Evolutionary conservation across 2,329 filamentous ascomycete genomes (phyloP).

Genomic region (Sarocladium brachiariae): DNA sequence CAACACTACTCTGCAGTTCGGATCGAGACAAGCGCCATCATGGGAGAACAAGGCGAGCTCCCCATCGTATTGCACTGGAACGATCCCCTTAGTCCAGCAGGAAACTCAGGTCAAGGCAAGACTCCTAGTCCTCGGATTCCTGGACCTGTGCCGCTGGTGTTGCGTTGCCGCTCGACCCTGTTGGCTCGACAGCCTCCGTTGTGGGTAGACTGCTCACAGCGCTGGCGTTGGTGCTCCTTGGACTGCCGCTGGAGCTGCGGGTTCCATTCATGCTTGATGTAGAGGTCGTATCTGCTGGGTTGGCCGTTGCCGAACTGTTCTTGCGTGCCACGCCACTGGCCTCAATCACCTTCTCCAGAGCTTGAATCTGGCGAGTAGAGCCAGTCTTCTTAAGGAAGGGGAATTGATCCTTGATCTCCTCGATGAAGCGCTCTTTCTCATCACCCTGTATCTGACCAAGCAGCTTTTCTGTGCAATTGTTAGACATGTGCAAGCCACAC

Average conservation of each 20-base stretch:
- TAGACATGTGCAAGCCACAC: conserved; percentile 17
- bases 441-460: conserved; percentile 54
- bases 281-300: conserved; percentile 13
- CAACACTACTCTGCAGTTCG: neutral
- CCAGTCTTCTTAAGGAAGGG: conserved; percentile 55
- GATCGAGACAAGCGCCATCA: neutral
- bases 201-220: neutral
- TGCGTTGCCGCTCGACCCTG: neutral
- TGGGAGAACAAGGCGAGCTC: neutral
- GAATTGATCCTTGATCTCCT: conserved; percentile 58
- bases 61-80: no score
- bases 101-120: conserved; percentile 10
- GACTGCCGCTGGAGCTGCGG: conserved; percentile 6
- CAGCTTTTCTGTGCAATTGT: conserved; percentile 62
- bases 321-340: conserved; percentile 13
- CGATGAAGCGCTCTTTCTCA: conserved; percentile 53
- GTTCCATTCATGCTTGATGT: neutral
- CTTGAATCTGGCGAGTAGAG: conserved; percentile 52
- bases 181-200: neutral
- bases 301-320: conserved; percentile 17
- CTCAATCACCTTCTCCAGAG: conserved; percentile 25
- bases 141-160: neutral
- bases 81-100: conserved; percentile 1
- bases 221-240: neutral
- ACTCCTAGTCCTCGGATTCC: conserved; percentile 9